Conservation (phyloP, 345 rosid species). For the Excoecaria cochinchinensis region DNA sequence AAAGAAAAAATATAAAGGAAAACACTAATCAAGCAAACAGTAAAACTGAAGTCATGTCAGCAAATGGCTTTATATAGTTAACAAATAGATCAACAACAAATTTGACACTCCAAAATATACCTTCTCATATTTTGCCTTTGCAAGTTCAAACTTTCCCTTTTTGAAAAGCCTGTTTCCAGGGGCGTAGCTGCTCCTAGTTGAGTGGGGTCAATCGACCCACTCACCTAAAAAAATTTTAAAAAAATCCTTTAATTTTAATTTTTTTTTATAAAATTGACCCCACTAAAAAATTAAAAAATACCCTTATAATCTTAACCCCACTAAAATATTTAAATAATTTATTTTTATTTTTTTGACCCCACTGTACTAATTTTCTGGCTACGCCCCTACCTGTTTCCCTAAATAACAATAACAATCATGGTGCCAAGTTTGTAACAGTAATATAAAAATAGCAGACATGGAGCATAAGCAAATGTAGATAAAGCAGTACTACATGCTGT, state of each 20-base stretch:
- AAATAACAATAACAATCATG: background rate
- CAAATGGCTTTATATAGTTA: background rate
- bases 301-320: no score
- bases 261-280: no score
- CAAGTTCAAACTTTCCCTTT: slow-evolving; percentile 94
- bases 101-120: slow-evolving; percentile 36
- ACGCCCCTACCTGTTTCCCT: no score
- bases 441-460: background rate
- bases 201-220: no score
- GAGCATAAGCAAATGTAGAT: background rate
- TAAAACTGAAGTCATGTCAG: background rate
- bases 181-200: no score
- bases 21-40: slow-evolving; percentile 5
- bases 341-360: no score
- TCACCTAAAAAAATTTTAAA: no score
- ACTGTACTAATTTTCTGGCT: no score
- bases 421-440: background rate
- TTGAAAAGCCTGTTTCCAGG: slow-evolving; percentile 95
- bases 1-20: no score
- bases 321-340: no score
- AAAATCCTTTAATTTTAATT: no score
- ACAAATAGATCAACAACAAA: background rate
- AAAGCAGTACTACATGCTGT: background rate
- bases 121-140: slow-evolving; percentile 94
- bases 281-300: no score